Evolutionary conservation across 2,329 filamentous ascomycete species (phyloP).

Genomic region (Diaporthe vaccinii): DNA sequence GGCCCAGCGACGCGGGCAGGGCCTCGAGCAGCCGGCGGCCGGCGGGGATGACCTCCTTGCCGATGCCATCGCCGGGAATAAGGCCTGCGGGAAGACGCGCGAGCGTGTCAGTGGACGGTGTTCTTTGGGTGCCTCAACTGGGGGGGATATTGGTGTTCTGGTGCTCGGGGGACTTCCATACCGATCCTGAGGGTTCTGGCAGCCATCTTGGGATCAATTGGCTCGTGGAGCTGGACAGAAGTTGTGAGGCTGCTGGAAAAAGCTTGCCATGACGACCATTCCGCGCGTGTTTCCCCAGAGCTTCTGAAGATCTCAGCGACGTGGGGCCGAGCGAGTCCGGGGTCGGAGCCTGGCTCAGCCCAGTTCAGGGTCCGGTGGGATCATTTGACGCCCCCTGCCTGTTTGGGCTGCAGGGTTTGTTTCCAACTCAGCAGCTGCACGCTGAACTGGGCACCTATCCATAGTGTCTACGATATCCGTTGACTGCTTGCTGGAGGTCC

Average conservation of each 20-base stretch:
- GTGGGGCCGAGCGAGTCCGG: constrained; percentile 37
- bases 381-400: constrained; percentile 1
- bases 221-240: constrained; percentile 2
- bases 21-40: constrained; percentile 93
- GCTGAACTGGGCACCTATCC: background rate
- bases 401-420: background rate
- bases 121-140: background rate
- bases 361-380: constrained; percentile 20
- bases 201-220: constrained; percentile 62
- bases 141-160: background rate
- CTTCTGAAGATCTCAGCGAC: constrained; percentile 31
- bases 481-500: background rate
- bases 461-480: background rate
- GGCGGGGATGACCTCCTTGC: constrained; percentile 96
- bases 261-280: constrained; percentile 19
- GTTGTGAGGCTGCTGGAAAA: constrained; percentile 22
- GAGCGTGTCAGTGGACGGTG: background rate
- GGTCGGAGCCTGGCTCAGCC: constrained; percentile 37
- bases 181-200: constrained; percentile 77
- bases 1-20: constrained; percentile 87
- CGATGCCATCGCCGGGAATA: constrained; percentile 98
- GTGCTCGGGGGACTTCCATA: constrained; percentile 47
- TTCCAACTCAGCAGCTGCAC: background rate
- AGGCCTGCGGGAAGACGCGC: constrained; percentile 71
- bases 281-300: constrained; percentile 11